Conservation (phyloP, 176 grass and related monocot species). For the Oryza officinalis region DNA sequence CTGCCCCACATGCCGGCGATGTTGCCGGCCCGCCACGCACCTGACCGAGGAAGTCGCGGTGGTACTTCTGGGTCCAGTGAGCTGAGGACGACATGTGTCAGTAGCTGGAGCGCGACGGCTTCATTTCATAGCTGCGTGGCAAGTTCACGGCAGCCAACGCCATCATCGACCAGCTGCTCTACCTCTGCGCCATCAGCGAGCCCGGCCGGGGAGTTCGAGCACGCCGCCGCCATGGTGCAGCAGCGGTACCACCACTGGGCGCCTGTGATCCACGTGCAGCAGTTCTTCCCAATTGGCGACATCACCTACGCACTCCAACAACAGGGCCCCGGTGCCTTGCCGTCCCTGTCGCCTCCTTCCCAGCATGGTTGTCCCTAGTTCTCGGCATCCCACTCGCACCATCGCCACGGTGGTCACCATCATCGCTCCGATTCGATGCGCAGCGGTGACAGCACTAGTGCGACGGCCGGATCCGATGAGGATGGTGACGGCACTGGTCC, state of each 20-base stretch:
- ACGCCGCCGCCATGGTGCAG: conserved; percentile 54
- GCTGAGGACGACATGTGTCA: no score
- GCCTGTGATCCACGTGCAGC: conserved; percentile 86
- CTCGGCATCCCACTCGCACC: conserved; percentile 35
- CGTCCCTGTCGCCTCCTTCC: conserved; percentile 32
- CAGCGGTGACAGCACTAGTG: background rate
- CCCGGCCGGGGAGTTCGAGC: conserved; percentile 80
- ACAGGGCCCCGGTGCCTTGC: conserved; percentile 31
- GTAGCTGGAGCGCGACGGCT: conserved; percentile 83
- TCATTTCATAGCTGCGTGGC: conserved; percentile 86
- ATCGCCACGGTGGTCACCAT: conserved; percentile 33
- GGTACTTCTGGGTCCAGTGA: no score
- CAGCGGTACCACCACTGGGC: conserved; percentile 82
- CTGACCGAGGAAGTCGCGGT: no score
- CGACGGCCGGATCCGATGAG: conserved; percentile 41
- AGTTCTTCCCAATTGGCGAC: conserved; percentile 80
- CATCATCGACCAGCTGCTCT: conserved; percentile 71
- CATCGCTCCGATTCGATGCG: conserved; percentile 35
- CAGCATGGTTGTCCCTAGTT: conserved; percentile 4
- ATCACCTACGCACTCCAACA: conserved; percentile 57
- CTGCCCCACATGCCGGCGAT: no score
- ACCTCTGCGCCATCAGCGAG: conserved; percentile 61
- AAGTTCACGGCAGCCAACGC: conserved; percentile 95
- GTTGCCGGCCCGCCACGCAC: no score
- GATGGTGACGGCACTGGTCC: no score